Conservation (phyloP, 345 rosid genomes). For the Rhodamnia rubescens region DNA sequence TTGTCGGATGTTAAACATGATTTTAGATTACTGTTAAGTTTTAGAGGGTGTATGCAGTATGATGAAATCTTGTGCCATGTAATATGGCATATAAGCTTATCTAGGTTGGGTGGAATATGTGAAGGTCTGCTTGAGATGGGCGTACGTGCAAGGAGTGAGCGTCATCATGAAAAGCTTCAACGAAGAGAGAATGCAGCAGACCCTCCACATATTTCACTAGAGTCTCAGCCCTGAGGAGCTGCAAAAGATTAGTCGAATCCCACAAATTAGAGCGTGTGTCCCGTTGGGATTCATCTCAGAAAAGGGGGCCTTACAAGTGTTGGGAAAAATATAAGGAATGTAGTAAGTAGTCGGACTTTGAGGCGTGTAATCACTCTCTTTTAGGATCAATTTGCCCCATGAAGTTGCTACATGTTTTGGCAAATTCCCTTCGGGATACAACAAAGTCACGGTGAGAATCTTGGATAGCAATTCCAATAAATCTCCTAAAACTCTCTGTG, state of each 20-base stretch:
- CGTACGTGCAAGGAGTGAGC: constrained; percentile 6
- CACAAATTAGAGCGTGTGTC: not conserved
- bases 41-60: too few relatives aligned
- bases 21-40: too few relatives aligned
- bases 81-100: not conserved
- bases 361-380: too few relatives aligned
- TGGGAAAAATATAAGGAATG: too few relatives aligned
- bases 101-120: not conserved
- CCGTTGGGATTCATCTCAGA: not conserved
- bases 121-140: constrained; percentile 11
- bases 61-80: not conserved
- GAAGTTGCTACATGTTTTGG: too few relatives aligned
- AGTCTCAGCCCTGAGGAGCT: constrained; percentile 2
- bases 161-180: constrained; percentile 11
- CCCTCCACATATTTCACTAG: constrained; percentile 11
- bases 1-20: too few relatives aligned
- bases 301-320: constrained; percentile 3
- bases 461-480: too few relatives aligned
- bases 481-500: too few relatives aligned
- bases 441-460: too few relatives aligned
- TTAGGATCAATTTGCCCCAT: too few relatives aligned
- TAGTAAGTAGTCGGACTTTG: too few relatives aligned
- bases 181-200: constrained; percentile 9
- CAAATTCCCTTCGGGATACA: too few relatives aligned
- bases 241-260: not conserved